Base-by-base conservation (phyloP, 352 stramenopile genomes). In the Sclerospora graminicola region DNA sequence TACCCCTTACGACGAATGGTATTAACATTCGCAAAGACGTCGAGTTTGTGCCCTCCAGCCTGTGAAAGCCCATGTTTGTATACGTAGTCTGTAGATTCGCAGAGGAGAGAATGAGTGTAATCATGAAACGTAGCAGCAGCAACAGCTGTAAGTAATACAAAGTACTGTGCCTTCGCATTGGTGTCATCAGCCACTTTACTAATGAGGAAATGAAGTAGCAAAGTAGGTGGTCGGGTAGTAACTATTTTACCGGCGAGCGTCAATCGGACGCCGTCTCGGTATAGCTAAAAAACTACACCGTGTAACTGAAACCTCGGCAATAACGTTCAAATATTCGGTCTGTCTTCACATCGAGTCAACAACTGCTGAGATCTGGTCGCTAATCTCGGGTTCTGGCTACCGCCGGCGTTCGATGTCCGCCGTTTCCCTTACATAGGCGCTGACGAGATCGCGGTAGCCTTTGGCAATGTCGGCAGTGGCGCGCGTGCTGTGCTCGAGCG, bases 401-500 rank as follows among this genome's bases (percentile, higher is more conserved):
- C 16, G 32, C 15, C 36, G n/a, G n/a, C 9, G 10, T 47, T 41
- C 35, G 10, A 15, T 29, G 5, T 41, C 35, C 6, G 35, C 41
- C 9, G 47, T 41, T 27, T 50, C 60, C 21, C 50, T 42, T 21
- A 71, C 51, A 24, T 53, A 71, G 9, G 53, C 44, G 18, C 29
- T 54, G 28, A 71, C 54, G 8, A 75, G 51, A 14, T 70, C 60
- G 27, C 63, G 50, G 35, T 71, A 75, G 1, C 63, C 63, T 21
- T 63, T 47, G 1, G 63, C 63, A 60, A 75, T 57, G 41, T 75
- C 60, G 10, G 60, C 57, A 8, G 60, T 69, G 30, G 63, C 60
- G 21, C 51, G 60, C 28, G 63, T 75, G 45, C 57, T 71, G 37
- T 74, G 60, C 50, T 74, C 63, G 15, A 74, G 52, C 21, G 63